Evolutionary conservation across 2,329 filamentous ascomycete genomes (phyloP).

Genomic region (Allantophomopsis cytisporea): DNA sequence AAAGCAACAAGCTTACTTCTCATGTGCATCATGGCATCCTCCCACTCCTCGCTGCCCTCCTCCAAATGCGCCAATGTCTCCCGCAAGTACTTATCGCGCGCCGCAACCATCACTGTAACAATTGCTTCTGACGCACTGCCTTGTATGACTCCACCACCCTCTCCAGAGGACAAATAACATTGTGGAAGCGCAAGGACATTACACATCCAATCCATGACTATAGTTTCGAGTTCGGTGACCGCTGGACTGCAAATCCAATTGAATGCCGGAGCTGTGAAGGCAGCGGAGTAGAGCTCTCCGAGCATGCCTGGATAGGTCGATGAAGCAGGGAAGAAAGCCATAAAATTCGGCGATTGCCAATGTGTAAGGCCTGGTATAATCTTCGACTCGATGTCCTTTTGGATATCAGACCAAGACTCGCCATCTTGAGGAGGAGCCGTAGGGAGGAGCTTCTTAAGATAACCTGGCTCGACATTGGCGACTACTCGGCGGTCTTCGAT

Average conservation of each 20-base stretch:
- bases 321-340: slow-evolving; percentile 85
- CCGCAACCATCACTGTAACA: slow-evolving; percentile 76
- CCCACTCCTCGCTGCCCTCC: slow-evolving; percentile 36
- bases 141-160: slow-evolving; percentile 86
- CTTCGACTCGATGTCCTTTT: slow-evolving; percentile 68
- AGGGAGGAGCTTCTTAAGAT: slow-evolving; percentile 70
- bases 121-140: slow-evolving; percentile 82
- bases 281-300: slow-evolving; percentile 82
- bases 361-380: slow-evolving; percentile 90
- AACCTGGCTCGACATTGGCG: slow-evolving; percentile 70
- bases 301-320: slow-evolving; percentile 76
- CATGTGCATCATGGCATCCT: slow-evolving; percentile 55
- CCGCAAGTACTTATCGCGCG: slow-evolving; percentile 64
- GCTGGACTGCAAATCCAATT: slow-evolving; percentile 95
- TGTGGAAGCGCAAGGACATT: slow-evolving; percentile 60
- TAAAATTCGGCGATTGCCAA: slow-evolving; percentile 87
- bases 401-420: slow-evolving; percentile 68
- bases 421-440: slow-evolving; percentile 45
- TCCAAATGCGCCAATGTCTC: slow-evolving; percentile 38
- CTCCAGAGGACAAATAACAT: slow-evolving; percentile 59
- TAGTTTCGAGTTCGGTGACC: slow-evolving; percentile 84
- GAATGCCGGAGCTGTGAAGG: slow-evolving; percentile 83
- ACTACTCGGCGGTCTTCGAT: slow-evolving; percentile 59
- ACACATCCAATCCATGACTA: slow-evolving; percentile 86
- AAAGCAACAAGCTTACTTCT: slow-evolving; percentile 66